Base-by-base conservation (phyloP, 345 rosid genomes). In the Murraya koenigii region DNA sequence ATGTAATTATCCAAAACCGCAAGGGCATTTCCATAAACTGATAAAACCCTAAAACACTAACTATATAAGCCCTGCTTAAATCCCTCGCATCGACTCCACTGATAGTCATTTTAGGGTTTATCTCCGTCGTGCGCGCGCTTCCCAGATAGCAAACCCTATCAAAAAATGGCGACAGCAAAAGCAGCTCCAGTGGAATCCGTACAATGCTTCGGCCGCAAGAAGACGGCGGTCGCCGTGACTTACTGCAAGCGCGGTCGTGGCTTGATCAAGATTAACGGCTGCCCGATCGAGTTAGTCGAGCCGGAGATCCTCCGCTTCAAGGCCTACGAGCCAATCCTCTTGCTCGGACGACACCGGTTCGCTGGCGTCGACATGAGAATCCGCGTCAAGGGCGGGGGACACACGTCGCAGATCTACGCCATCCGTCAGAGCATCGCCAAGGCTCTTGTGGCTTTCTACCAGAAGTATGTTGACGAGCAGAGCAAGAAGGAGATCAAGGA, bases 401-500 rank as follows among this genome's bases (percentile, higher is more conserved):
- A 88, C 84, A 88, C 91, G 6, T 88, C 92, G 54, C 98, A 94
- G 90, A 91, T 94, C 56, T 94, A 92, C 78, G 98, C 98, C 0
- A 94, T 94, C 54, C 85, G 98, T 56, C 98, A 94, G 89, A 92
- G 97, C 81, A 94, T 94, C 4, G 95, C 97, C 0, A 94, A 94
- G 84, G 96, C 98, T 9, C 85, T 94, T 2, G 97, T 94, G 11
- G 94, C 97, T 2, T 92, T 79, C 38, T 92, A 89, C 86, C 97
- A 94, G 90, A 94, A 94, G 91, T 90, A 73, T 41, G 96, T 91
- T 6, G 97, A 94, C 25, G 98, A 92, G 87, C 97, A 92, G 80
- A 84, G 89, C 81, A 94, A 94, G 85, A 92, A 92, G 92, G 97
- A 94, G 90, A 92, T 94, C 22, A 89, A 92, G 85, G 98, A 94